phyloP scores from a whole-genome alignment of 352 stramenopile genomes.

The Phytopythium kandeliae region DNA sequence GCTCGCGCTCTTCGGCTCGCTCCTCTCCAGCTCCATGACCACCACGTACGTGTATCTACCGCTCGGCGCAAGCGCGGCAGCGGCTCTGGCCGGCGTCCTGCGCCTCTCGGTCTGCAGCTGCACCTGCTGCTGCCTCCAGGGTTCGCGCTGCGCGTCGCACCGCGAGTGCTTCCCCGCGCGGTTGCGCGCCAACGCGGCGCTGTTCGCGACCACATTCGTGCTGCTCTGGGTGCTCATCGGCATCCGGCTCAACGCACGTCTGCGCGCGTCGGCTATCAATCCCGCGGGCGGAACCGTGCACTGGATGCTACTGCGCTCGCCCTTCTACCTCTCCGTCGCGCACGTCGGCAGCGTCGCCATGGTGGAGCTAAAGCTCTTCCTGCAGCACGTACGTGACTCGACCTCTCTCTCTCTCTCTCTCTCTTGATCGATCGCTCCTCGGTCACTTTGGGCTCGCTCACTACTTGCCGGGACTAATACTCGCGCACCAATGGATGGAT shows the following conservation, averaged over 20 bases:
- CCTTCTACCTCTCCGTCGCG: conserved; percentile 53
- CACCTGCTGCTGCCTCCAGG: conserved; percentile 60
- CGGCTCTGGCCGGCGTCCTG: conserved; percentile 15
- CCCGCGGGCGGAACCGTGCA: conserved; percentile 70
- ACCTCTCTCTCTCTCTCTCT: too few species aligned
- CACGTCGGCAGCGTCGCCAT: conserved; percentile 62
- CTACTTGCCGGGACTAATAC: neutral
- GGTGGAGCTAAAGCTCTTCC: conserved; percentile 65
- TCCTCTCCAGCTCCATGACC: conserved; percentile 37
- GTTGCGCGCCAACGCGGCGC: conserved; percentile 42
- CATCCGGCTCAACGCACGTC: conserved; percentile 60
- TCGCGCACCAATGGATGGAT: too few species aligned
- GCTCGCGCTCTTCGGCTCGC: conserved; percentile 58
- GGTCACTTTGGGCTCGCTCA: neutral
- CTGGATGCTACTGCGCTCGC: conserved; percentile 59
- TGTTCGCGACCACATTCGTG: conserved; percentile 43
- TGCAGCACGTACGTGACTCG: conserved; percentile 68
- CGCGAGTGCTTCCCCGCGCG: conserved; percentile 39
- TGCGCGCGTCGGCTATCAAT: conserved; percentile 71
- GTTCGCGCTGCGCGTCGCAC: conserved; percentile 26
- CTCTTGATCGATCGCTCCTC: too few species aligned
- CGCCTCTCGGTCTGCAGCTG: conserved; percentile 56
- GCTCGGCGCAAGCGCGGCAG: conserved; percentile 30
- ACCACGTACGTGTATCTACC: conserved; percentile 66
- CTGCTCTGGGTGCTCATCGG: conserved; percentile 53